Base-by-base conservation (phyloP, 139 green algal genomes). In the Picocystis salinarum region DNA sequence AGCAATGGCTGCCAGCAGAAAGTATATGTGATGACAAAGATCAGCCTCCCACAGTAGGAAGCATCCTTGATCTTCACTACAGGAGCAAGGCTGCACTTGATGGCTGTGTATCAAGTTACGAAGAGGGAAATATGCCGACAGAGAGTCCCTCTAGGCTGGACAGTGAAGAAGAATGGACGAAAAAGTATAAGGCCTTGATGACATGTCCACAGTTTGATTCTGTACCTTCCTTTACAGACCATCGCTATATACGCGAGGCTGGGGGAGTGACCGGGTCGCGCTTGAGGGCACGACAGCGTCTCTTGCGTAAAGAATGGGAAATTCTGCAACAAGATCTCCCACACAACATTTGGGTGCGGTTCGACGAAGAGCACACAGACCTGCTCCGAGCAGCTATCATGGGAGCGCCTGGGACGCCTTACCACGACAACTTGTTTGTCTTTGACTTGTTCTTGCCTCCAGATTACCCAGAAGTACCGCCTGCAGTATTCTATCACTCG, bases 381-480 rank as follows among this genome's bases (percentile, higher is more conserved):
- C 50, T 71, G 4, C 12, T 71, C 20, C 47, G 64, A 4, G 64
- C 42, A 11, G 50, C 48, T 9, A 64, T 77, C 1, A 40, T 56
- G 6, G 65, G 67, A 1, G 22, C 64, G 7, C 19, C 49, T 12
- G 56, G 42, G 24, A 89, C 79, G 0, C 77, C 77, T 5, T 91
- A 89, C 51, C 64, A 70, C 25, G 56, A 53, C 23, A 77, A 73
- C 20, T 47, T 62, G 42, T 91, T 88, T 50, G 51, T 76, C 24
- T 91, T 91, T 46, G 80, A 91, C 61, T 31, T 83, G 11, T 77
- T 67, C 66, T 80, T 85, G 47, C 74, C 78, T 2, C 19, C 40
- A 2, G 57, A 66, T 47, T 91, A 88, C 64, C 80, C 80, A 15
- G 58, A 66, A 24, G 58, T 75, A 24, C 67, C 78, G 6, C 79